Percentiles rank a stretch among this genome's conserved stretches.
Evolutionary conservation across 768 basidiomycete genomes (phyloP).

Genomic region (Agrocybe praecox): DNA sequence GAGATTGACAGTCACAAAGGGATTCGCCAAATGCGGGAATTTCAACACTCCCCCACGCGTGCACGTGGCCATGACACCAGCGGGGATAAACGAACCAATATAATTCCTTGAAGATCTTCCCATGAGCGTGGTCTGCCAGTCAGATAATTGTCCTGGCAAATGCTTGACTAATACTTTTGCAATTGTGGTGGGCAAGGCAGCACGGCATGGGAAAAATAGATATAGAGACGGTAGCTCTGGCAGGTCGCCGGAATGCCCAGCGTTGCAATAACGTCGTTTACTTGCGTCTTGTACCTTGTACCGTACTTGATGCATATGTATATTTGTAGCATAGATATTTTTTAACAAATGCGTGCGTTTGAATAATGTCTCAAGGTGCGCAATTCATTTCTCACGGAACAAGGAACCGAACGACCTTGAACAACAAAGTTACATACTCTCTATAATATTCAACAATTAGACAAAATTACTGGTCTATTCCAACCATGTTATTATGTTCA

Average conservation of each 20-base stretch:
- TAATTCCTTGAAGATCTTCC: neutral
- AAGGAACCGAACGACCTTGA: too few species aligned
- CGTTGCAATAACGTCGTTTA: constrained; percentile 3
- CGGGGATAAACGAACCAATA: neutral
- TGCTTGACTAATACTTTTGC: neutral
- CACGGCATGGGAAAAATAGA: constrained; percentile 2
- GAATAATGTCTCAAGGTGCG: too few species aligned
- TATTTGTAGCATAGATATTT: too few species aligned
- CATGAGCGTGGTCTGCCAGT: neutral
- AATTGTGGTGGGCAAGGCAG: neutral
- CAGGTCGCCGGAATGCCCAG: constrained; percentile 11
- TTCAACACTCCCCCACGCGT: neutral
- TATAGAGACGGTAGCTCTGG: constrained; percentile 1
- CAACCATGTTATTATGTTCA: too few species aligned
- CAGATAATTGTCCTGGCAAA: constrained; percentile 6
- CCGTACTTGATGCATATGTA: too few species aligned
- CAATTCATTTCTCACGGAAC: too few species aligned
- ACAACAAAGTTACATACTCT: too few species aligned
- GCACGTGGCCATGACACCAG: neutral
- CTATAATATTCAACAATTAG: too few species aligned
- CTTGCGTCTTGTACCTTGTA: neutral
- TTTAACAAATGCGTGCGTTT: too few species aligned
- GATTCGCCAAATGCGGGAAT: neutral
- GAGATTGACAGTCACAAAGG: neutral
- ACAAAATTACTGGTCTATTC: too few species aligned